Percentiles rank a stretch among this genome's conserved stretches.
phyloP scores from a whole-genome alignment of 768 basidiomycete species.

The Macrolepiota dolichaula region DNA sequence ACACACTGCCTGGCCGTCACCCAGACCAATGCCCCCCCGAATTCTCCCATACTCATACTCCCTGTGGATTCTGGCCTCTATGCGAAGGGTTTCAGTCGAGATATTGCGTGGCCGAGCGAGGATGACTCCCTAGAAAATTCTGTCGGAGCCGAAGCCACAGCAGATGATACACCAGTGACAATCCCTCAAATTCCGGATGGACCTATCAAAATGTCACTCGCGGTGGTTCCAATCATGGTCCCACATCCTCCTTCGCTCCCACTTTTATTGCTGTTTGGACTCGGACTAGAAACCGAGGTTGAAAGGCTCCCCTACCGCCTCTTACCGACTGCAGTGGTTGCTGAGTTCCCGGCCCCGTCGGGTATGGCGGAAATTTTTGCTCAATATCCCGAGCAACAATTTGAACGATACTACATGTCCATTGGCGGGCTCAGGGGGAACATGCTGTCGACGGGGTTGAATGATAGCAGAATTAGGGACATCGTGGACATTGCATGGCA shows the following conservation, averaged over 20 bases:
- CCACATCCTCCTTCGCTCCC: slow-evolving; percentile 55
- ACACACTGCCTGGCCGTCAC: slow-evolving; percentile 56
- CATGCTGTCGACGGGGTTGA: slow-evolving; percentile 50
- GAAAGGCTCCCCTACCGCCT: slow-evolving; percentile 47
- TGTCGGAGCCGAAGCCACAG: slow-evolving; percentile 27
- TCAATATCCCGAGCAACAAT: slow-evolving; percentile 31
- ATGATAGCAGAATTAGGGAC: slow-evolving; percentile 40
- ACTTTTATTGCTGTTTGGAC: slow-evolving; percentile 55
- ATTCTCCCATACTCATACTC: slow-evolving; percentile 37
- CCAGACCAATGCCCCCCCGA: slow-evolving; percentile 22
- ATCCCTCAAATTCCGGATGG: slow-evolving; percentile 22
- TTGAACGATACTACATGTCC: slow-evolving; percentile 30
- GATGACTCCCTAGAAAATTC: slow-evolving; percentile 18
- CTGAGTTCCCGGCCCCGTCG: slow-evolving; percentile 60
- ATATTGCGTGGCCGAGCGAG: slow-evolving; percentile 24
- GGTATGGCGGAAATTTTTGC: slow-evolving; percentile 55
- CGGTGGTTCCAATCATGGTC: slow-evolving; percentile 45
- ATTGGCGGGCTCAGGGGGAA: slow-evolving; percentile 72
- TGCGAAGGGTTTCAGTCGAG: slow-evolving; percentile 31
- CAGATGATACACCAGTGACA: slow-evolving; percentile 30
- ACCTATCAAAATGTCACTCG: slow-evolving; percentile 41
- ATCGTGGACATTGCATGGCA: slow-evolving; percentile 66
- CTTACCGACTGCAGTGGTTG: slow-evolving; percentile 50
- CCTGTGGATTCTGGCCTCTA: slow-evolving; percentile 52
- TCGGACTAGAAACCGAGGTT: slow-evolving; percentile 46